phyloP scores from a whole-genome alignment of 805 yeast genomes.

The Ogataea zsoltii region DNA sequence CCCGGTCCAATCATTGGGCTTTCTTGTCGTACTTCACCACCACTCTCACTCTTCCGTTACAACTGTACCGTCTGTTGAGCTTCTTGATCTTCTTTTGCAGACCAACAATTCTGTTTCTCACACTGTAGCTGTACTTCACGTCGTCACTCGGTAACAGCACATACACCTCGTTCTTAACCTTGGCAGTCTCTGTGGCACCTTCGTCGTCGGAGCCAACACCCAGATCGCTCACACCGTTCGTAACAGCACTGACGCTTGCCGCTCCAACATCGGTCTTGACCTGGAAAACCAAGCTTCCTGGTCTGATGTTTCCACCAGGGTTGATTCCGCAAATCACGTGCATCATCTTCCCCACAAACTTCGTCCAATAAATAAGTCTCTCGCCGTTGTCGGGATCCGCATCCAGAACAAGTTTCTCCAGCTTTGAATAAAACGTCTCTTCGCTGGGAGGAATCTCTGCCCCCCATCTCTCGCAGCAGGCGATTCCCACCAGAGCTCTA shows the following conservation, averaged over 20 bases:
- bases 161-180: constrained; percentile 29
- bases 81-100: constrained; percentile 63
- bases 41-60: constrained; percentile 52
- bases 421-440: constrained; percentile 43
- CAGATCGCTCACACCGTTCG: constrained; percentile 19
- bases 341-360: constrained; percentile 71
- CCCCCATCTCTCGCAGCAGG: constrained; percentile 81
- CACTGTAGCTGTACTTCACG: constrained; percentile 58
- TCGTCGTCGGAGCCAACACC: constrained; percentile 25
- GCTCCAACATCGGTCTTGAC: constrained; percentile 26
- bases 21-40: constrained; percentile 44
- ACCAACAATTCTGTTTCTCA: constrained; percentile 56
- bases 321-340: constrained; percentile 77
- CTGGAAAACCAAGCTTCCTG: constrained; percentile 52
- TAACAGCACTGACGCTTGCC: constrained; percentile 4
- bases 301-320: constrained; percentile 77
- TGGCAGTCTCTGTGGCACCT: constrained; percentile 21
- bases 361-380: constrained; percentile 68
- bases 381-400: constrained; percentile 42
- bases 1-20: no score
- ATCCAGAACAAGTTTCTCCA: constrained; percentile 51
- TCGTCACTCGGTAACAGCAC: constrained; percentile 48
- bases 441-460: constrained; percentile 67
- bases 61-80: constrained; percentile 44
- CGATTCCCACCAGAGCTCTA: constrained; percentile 70